These are phyloP conservation scores for Oenanthe javanica DNA, from an alignment of 140 eudicot species.

Conservation along the genomic window DNA sequence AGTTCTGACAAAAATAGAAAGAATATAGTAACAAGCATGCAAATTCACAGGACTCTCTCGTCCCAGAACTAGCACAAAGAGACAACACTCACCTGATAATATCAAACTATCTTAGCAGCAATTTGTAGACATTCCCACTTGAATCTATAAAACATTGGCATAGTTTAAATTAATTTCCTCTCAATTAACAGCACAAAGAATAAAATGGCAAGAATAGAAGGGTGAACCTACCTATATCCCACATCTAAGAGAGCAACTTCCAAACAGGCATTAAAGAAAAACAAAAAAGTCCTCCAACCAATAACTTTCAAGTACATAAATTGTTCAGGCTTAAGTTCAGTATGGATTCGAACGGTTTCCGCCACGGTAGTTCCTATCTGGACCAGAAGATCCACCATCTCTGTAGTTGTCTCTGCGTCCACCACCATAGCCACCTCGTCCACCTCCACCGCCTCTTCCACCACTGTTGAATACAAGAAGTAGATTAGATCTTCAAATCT, in stretches of 20 bases:
- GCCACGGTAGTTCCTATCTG: constrained; percentile 81
- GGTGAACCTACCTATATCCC: constrained; percentile 85
- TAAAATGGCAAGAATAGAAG: constrained; percentile 33
- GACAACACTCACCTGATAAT: constrained; percentile 61
- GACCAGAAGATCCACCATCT: constrained; percentile 75
- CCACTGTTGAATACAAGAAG: background rate
- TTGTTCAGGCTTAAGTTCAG: constrained; percentile 33
- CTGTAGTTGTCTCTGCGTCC: constrained; percentile 78
- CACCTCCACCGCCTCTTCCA: constrained; percentile 33
- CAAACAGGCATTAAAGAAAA: constrained; percentile 22
- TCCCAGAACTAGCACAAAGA: background rate
- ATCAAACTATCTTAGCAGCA: constrained; percentile 51
- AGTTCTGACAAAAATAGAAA: background rate
- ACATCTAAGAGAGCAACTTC: constrained; percentile 40
- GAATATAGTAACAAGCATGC: background rate
- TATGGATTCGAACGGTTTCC: constrained; percentile 97
- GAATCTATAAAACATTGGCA: constrained; percentile 51
- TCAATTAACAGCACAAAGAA: constrained; percentile 13
- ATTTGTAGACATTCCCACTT: constrained; percentile 71
- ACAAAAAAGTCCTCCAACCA: constrained; percentile 45
- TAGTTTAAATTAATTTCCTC: constrained; percentile 34
- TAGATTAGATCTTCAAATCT: background rate
- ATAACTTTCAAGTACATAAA: constrained; percentile 39
- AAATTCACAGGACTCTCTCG: constrained; percentile 1
- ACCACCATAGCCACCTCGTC: constrained; percentile 53